Evolutionary conservation across 164 flowering plant species (phyloP).

Genomic region (Taxillus chinensis): DNA sequence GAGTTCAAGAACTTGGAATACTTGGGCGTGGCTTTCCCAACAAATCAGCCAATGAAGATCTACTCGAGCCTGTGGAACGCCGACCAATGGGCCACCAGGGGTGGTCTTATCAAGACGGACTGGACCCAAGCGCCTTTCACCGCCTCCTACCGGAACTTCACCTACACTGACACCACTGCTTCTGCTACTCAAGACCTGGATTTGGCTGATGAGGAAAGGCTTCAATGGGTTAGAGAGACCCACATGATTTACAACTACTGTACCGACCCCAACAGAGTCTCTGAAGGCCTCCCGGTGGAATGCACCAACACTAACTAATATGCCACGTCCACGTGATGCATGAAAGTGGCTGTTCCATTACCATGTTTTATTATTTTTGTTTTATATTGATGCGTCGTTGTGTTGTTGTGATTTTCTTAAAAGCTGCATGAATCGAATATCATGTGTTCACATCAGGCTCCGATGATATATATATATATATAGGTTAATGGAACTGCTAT

Average conservation of each 20-base stretch:
- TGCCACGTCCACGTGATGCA: no score
- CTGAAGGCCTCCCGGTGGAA: not conserved
- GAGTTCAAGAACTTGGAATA: not conserved
- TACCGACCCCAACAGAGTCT: not conserved
- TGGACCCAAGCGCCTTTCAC: not conserved
- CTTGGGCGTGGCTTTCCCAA: not conserved
- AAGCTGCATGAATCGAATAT: no score
- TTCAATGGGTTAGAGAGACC: not conserved
- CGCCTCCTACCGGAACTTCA: not conserved
- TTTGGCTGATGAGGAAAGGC: not conserved
- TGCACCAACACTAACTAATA: not conserved
- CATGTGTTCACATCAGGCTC: no score
- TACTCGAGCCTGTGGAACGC: not conserved
- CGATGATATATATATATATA: no score
- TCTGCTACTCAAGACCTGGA: not conserved
- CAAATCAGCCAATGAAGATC: not conserved
- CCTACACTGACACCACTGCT: not conserved
- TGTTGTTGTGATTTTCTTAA: no score
- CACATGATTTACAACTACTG: not conserved
- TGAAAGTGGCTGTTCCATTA: no score
- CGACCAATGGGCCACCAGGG: constrained; percentile 9
- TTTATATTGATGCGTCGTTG: no score
- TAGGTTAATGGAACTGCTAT: no score
- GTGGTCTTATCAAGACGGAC: not conserved
- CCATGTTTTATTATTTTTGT: no score